Evolutionary conservation across 176 grass and related monocot species (phyloP), one percentile per base, ranked within the genome.

Genomic region (Saccharum officinarum): DNA sequence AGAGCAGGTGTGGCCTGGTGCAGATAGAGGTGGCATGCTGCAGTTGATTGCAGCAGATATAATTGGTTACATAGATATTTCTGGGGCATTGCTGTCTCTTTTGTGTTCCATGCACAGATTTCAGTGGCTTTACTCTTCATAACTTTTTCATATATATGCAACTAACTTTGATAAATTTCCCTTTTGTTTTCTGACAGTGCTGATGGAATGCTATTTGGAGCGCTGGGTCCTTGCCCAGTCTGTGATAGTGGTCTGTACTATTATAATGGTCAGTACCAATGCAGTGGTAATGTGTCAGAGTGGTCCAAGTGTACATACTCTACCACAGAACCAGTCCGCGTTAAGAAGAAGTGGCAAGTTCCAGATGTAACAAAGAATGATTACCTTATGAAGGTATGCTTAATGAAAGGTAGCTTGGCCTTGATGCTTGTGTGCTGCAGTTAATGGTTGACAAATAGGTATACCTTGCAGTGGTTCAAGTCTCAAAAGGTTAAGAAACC

Each of bases 171-270:
- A 8, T 64, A 62, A 16, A 45, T 63, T 38, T 49, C 41, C 8
- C 23, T 44, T 88, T 69, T 63, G 7, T 82, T 9, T 26, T 50
- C 54, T 91, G 28, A 46, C 72, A 98, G 96, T 95, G 93, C 91
- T 76, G 96, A 98, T 81, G 96, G 93, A 42, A 98, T 98, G 96
- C 83, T 98, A 55, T 98, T 98, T 90, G 96, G 96, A 68, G 85
- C 93, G n/a, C 60, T 98, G 86, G 91, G 65, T 88, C 69, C 82
- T 82, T 98, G 96, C 80, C 96, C 93, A 67, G 82, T 98, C 15
- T 98, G 96, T 90, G 84, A 72, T 83, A 86, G 83, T 42, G 88
- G 80, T 40, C 85, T 98, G 8, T 67, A 84, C 70, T 95, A 95
- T 86, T 91, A 87, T 78, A 84, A 86, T 60, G 91, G 96, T 55